Evolutionary conservation across 2,329 filamentous ascomycete species (phyloP).

Genomic region (Parastagonospora nodorum): DNA sequence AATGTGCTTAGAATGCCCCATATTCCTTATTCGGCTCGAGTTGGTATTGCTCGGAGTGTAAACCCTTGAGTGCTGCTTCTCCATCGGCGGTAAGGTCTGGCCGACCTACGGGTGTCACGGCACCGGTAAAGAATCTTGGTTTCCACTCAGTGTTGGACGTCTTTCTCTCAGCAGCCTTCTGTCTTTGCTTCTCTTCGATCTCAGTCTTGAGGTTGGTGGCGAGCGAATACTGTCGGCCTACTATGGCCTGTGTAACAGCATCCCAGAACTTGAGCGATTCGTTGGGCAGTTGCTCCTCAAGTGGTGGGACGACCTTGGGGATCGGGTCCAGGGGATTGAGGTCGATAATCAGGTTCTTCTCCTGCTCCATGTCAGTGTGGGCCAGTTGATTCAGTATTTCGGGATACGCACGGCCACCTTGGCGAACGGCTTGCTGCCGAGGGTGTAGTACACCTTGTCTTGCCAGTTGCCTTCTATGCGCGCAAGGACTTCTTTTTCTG

Average conservation of each 20-base stretch:
- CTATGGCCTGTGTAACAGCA: constrained; percentile 83
- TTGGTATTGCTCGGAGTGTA: constrained; percentile 59
- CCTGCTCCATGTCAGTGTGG: constrained; percentile 31
- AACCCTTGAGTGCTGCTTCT: constrained; percentile 58
- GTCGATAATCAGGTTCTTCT: constrained; percentile 79
- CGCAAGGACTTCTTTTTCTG: constrained; percentile 81
- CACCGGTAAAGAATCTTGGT: constrained; percentile 82
- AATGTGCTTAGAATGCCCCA: constrained; percentile 37
- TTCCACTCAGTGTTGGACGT: constrained; percentile 71
- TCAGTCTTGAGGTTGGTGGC: constrained; percentile 89
- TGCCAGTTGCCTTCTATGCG: constrained; percentile 88
- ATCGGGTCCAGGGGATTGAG: constrained; percentile 80
- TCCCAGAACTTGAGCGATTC: constrained; percentile 90
- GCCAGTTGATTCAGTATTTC: too few relatives aligned
- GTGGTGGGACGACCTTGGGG: constrained; percentile 78
- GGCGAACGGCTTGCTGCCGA: constrained; percentile 52
- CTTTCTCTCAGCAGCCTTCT: constrained; percentile 81
- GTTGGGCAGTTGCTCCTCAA: constrained; percentile 79
- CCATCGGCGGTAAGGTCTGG: constrained; percentile 69
- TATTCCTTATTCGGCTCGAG: constrained; percentile 53
- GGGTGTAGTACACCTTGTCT: constrained; percentile 67
- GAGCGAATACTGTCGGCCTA: constrained; percentile 77
- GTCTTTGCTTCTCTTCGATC: constrained; percentile 86
- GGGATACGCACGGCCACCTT: constrained; percentile 60
- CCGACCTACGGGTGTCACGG: constrained; percentile 63